Evolutionary conservation across 164 flowering plant genomes (phyloP).

Genomic region (Liquidambar formosana): DNA sequence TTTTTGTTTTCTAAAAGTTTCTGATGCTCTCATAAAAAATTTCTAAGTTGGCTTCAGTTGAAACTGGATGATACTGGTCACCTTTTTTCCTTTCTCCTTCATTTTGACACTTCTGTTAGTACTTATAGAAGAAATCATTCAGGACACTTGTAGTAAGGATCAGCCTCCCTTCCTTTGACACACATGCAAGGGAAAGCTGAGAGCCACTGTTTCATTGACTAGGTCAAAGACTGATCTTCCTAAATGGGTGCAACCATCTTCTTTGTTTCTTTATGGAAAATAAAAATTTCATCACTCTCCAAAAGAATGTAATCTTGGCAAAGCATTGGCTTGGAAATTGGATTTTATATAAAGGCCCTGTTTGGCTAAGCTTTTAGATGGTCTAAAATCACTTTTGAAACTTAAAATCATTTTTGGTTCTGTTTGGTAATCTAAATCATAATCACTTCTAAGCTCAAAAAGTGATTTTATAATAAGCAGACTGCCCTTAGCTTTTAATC

Average conservation of each 20-base stretch:
- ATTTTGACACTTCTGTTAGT: neutral
- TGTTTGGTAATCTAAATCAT: too few relatives aligned
- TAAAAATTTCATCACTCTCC: neutral
- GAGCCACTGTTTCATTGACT: neutral
- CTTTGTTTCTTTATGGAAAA: neutral
- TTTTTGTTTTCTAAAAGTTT: neutral
- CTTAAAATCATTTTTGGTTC: too few relatives aligned
- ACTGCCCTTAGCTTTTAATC: too few relatives aligned
- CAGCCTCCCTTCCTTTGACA: neutral
- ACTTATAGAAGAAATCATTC: neutral
- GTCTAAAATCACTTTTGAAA: too few relatives aligned
- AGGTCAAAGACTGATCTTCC: too few relatives aligned
- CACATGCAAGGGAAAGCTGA: neutral
- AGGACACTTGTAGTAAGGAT: neutral
- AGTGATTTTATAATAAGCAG: too few relatives aligned
- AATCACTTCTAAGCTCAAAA: too few relatives aligned
- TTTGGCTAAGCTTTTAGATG: too few relatives aligned
- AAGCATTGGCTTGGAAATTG: neutral
- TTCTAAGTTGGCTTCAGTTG: neutral
- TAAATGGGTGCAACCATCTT: too few relatives aligned
- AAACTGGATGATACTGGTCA: neutral
- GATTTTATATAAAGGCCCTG: too few relatives aligned
- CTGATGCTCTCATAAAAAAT: neutral
- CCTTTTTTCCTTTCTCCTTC: neutral
- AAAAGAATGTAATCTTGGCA: neutral